A percentile compares a stretch with the other conserved stretches of the same genome.
These are phyloP conservation scores for Avicennia marina DNA, from an alignment of 257 asterid species.

Conservation along the genomic window DNA sequence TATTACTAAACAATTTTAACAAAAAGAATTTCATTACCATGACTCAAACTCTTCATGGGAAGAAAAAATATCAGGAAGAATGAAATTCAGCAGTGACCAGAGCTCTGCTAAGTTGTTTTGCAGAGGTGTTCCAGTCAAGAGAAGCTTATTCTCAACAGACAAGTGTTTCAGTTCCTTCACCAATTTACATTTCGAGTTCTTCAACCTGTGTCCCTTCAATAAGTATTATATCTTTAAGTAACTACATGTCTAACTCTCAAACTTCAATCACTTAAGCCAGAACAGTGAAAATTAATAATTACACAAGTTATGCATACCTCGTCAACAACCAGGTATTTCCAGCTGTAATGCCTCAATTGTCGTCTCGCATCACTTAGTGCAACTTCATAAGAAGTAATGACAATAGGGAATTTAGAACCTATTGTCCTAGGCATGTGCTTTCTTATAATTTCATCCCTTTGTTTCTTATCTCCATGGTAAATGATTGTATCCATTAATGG, in stretches of 20 bases:
- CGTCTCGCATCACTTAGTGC: constrained; percentile 67
- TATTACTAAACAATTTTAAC: neutral
- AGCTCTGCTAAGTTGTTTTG: constrained; percentile 98
- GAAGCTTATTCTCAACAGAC: constrained; percentile 81
- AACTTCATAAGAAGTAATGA: constrained; percentile 89
- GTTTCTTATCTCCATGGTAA: constrained; percentile 77
- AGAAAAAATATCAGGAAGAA: constrained; percentile 96
- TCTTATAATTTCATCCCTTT: constrained; percentile 63
- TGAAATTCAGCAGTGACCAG: constrained; percentile 94
- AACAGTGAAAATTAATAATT: neutral
- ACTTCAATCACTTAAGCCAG: constrained; percentile 3
- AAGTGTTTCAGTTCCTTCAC: constrained; percentile 62
- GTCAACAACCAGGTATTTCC: constrained; percentile 95
- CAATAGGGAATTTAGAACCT: constrained; percentile 81
- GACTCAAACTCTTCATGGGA: constrained; percentile 93
- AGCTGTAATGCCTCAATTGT: constrained; percentile 59
- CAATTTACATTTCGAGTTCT: constrained; percentile 81
- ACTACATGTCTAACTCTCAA: constrained; percentile 11
- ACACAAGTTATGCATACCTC: constrained; percentile 50
- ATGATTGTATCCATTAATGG: constrained; percentile 73
- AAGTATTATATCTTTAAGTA: constrained; percentile 21
- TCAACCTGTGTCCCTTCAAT: constrained; percentile 91
- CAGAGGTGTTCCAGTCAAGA: constrained; percentile 96
- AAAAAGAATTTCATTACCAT: constrained; percentile 49
- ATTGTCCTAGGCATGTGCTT: constrained; percentile 84